Base-by-base conservation (phyloP, 495 filamentous ascomycete genomes). In the Darksidea phi region DNA sequence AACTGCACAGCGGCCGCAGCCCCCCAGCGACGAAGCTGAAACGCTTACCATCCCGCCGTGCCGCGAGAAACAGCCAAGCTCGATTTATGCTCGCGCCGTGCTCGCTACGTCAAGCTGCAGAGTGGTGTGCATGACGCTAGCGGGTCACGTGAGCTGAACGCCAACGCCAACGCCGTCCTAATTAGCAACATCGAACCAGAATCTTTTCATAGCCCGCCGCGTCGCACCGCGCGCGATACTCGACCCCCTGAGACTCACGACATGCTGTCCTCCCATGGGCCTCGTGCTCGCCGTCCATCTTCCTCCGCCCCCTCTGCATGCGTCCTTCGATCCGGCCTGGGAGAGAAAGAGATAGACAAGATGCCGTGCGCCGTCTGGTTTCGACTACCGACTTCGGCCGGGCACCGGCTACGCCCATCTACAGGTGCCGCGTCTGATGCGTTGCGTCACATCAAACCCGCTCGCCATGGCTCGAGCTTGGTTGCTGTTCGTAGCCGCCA, bases 191-290 rank as follows among this genome's bases (percentile, higher is more conserved):
- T 32, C 4, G 28, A 32, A 10, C 28, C 24, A n/a, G n/a, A n/a
- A 52, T 17, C 60, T 63, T 47, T 57, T 53, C 46, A 56, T 38
- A 48, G 17, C 21, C 46, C 48, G 26, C 54, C 54, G 52, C 48
- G 61, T 59, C 59, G 28, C 61, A 64, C 59, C 25, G 24, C 61
- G n/a, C 17, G 50, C 38, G 23, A 25, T 13, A 47, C 25, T 57
- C 45, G 45, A 56, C 28, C 10, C 10, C 36, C 18, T 41, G 59
- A 56, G 26, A 54, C 58, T n/a, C 28, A 53, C 61, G 20, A 32
- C 61, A 57, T 57, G 17, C 23, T 11, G 61, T 58, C 61, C 48
- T 36, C 57, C 54, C 6, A 50, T 2, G 15, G 38, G 24, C 18
- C 24, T 18, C 6, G 8, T 12, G 28, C 23, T 45, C 52, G 32